Evolutionary conservation across 2,329 filamentous ascomycete species (phyloP).

Genomic region (Herpotrichia juniperi): DNA sequence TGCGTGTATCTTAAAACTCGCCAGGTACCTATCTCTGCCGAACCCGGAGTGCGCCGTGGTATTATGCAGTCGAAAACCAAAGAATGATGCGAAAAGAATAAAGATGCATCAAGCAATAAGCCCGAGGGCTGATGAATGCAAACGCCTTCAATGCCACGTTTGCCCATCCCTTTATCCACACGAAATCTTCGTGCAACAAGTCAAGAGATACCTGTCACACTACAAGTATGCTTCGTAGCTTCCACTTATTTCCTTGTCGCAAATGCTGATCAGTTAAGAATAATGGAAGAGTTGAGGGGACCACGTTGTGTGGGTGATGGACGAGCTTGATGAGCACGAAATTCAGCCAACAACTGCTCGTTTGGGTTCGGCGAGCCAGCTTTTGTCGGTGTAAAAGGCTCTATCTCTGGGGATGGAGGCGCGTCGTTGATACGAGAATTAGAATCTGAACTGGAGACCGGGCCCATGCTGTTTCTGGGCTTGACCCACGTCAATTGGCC

Average conservation of each 20-base stretch:
- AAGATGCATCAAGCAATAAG: not conserved
- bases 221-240: not conserved
- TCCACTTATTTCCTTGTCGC: not conserved
- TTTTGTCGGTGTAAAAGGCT: slow-evolving; percentile 28
- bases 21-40: not conserved
- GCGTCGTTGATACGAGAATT: slow-evolving; percentile 41
- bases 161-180: not conserved
- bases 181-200: slow-evolving; percentile 5
- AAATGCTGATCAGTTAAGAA: not conserved
- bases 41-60: slow-evolving; percentile 27
- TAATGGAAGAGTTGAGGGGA: not conserved
- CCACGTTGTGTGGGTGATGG: not conserved
- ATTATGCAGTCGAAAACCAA: slow-evolving; percentile 30
- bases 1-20: not conserved
- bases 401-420: slow-evolving; percentile 23
- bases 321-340: not conserved
- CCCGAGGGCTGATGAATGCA: slow-evolving; percentile 5
- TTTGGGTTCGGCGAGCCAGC: not conserved
- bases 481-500: slow-evolving; percentile 32
- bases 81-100: slow-evolving; percentile 6
- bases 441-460: slow-evolving; percentile 33
- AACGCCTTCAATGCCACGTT: not conserved
- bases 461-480: slow-evolving; percentile 20
- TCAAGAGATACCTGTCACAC: no score
- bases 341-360: not conserved